phyloP scores from a whole-genome alignment of 2,329 filamentous ascomycete genomes.

The Neofusicoccum laricinum region DNA sequence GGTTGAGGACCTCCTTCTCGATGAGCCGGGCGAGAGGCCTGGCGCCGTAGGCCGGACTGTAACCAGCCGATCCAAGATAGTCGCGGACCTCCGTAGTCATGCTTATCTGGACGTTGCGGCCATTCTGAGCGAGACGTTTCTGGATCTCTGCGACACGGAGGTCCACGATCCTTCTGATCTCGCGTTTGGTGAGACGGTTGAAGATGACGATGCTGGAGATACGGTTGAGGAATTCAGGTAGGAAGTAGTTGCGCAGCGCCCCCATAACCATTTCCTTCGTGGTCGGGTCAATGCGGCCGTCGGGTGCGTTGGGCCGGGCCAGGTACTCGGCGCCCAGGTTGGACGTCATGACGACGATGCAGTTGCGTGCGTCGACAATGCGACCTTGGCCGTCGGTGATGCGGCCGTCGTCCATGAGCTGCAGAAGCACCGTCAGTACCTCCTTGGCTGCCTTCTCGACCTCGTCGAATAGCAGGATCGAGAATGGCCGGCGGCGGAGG shows the following conservation, averaged over 20 bases:
- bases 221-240: constrained; percentile 97
- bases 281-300: constrained; percentile 80
- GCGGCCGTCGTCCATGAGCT: constrained; percentile 98
- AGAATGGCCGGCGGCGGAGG: constrained; percentile 91
- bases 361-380: constrained; percentile 93
- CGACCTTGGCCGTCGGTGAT: constrained; percentile 98
- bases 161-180: constrained; percentile 96
- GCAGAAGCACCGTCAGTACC: constrained; percentile 91
- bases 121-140: constrained; percentile 80
- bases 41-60: constrained; percentile 93
- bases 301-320: constrained; percentile 70
- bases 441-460: constrained; percentile 99
- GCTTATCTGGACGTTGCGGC: constrained; percentile 80
- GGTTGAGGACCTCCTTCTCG: constrained; percentile 95
- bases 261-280: constrained; percentile 89
- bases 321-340: constrained; percentile 95
- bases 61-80: constrained; percentile 86
- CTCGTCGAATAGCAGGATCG: constrained; percentile 95
- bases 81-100: constrained; percentile 84
- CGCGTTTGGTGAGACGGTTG: constrained; percentile 84
- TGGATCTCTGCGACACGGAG: constrained; percentile 85
- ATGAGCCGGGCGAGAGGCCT: constrained; percentile 85
- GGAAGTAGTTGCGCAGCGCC: constrained; percentile 89
- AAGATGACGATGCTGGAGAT: constrained; percentile 97
- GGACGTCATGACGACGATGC: constrained; percentile 98